Evolutionary conservation across 192 early-diverging fungal species (phyloP), one percentile per base, ranked within the genome.

Genomic region (Helicostylum pulchrum): DNA sequence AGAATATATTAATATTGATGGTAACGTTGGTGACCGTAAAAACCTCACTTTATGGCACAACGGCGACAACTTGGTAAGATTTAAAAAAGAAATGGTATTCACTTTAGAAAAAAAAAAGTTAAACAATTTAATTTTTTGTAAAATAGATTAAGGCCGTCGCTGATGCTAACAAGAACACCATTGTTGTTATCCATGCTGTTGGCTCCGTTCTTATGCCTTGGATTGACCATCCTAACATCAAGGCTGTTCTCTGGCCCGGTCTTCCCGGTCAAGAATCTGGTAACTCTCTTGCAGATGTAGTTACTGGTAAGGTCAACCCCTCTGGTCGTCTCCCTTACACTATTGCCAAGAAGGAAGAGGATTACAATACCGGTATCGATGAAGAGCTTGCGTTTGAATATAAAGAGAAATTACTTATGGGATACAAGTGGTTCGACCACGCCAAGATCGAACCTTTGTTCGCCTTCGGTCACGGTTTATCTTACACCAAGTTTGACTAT

Each of bases 221-320:
- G 83, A 59, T 79, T 45, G 46, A 81, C 53, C 75, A 87, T 62
- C 82, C 84, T 21, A 85, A 83, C 57, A 70, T 87, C 53, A 76
- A 61, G 2, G 79, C 78, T 32, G 70, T 84, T 0, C 62, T 87
- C 54, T 70, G 68, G 19, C 79, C 85, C 51, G 58, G 70, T 20
- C 49, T 88, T 39, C 86, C 86, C 20, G 87, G 87, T 43, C 80
- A 88, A 66, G 87, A 89, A 58, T 59, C 76, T 49, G 87, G 87
- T 46, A 83, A 87, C 62, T 68, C 83, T 43, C 64, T 88, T 57
- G 84, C 86, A 47, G 85, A 89, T 54, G 74, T 88, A 31, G 65
- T 88, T 7, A 88, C 82, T 62, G 85, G 87, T 23, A 68, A 77
- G n/a, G 74, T 83, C 50, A 87, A 81, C 65, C 87, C 87, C 11